Conservation (phyloP, 2,329 filamentous ascomycete species). For the Neophaeococcomyces aloes region DNA sequence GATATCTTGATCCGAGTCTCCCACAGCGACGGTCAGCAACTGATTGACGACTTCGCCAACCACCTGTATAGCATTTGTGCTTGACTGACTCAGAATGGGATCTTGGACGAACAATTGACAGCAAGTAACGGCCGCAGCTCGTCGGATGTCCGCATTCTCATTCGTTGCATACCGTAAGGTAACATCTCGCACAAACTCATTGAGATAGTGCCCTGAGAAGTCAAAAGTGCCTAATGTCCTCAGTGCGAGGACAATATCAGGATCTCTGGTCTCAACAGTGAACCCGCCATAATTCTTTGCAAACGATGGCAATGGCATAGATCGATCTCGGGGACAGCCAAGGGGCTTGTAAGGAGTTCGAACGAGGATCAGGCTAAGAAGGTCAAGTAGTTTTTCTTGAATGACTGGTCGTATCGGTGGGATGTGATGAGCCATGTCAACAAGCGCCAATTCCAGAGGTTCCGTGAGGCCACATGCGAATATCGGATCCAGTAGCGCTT, state of each 20-base stretch:
- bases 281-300: conserved; percentile 77
- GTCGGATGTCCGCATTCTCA: conserved; percentile 83
- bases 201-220: conserved; percentile 80
- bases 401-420: conserved; percentile 87
- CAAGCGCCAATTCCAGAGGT: conserved; percentile 85
- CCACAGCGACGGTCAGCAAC: conserved; percentile 85
- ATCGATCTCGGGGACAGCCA: conserved; percentile 80
- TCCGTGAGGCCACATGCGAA: conserved; percentile 93
- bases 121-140: conserved; percentile 89
- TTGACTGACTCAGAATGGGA: conserved; percentile 95
- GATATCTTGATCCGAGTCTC: conserved; percentile 81
- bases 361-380: conserved; percentile 87
- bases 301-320: conserved; percentile 69
- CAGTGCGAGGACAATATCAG: conserved; percentile 83
- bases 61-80: conserved; percentile 90
- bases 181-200: conserved; percentile 97
- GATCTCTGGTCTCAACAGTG: conserved; percentile 67
- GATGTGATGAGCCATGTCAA: conserved; percentile 98
- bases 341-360: conserved; percentile 86
- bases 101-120: conserved; percentile 96
- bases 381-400: conserved; percentile 84
- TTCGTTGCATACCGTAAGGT: conserved; percentile 97
- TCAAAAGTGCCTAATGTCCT: conserved; percentile 98
- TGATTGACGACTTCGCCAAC: conserved; percentile 98
- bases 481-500: conserved; percentile 85